These are phyloP conservation scores for Insectozyma bohioensis DNA, from an alignment of 1,139 yeast genomes.

Conservation along the genomic window DNA sequence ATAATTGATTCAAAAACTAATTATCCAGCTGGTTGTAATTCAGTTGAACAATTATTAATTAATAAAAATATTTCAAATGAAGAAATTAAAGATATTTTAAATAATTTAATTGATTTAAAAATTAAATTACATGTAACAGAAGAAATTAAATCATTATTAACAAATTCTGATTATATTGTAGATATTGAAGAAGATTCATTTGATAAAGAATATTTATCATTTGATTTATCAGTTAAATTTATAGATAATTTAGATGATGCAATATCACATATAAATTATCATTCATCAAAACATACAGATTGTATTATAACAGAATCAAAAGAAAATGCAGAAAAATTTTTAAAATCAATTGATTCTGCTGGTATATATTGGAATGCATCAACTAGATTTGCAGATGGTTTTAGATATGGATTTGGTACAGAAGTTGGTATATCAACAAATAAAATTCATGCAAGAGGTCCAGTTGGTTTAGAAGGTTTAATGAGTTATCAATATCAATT, in stretches of 20 bases:
- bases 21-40: slow-evolving; percentile 98
- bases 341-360: slow-evolving; percentile 88
- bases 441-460: slow-evolving; percentile 97
- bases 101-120: slow-evolving; percentile 56
- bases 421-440: slow-evolving; percentile 98
- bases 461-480: slow-evolving; percentile 95
- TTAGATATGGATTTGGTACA: slow-evolving; percentile 96
- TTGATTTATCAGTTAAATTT: slow-evolving; percentile 74
- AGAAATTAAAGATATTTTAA: slow-evolving; percentile 42
- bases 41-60: slow-evolving; percentile 82
- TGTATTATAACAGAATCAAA: slow-evolving; percentile 79
- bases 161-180: slow-evolving; percentile 19
- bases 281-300: slow-evolving; percentile 97
- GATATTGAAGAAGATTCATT: slow-evolving; percentile 62
- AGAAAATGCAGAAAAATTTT: slow-evolving; percentile 67
- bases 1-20: slow-evolving; percentile 88
- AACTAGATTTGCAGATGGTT: slow-evolving; percentile 97
- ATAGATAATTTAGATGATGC: slow-evolving; percentile 66
- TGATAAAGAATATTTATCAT: slow-evolving; percentile 76
- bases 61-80: slow-evolving; percentile 49
- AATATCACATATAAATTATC: slow-evolving; percentile 77
- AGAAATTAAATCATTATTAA: slow-evolving; percentile 38
- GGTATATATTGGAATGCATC: slow-evolving; percentile 99
- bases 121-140: slow-evolving; percentile 72
- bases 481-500: slow-evolving; percentile 94